Evolutionary conservation across 2,329 filamentous ascomycete species (phyloP), one percentile per base, ranked within the genome.

Genomic region (Ophiocordyceps unilateralis): DNA sequence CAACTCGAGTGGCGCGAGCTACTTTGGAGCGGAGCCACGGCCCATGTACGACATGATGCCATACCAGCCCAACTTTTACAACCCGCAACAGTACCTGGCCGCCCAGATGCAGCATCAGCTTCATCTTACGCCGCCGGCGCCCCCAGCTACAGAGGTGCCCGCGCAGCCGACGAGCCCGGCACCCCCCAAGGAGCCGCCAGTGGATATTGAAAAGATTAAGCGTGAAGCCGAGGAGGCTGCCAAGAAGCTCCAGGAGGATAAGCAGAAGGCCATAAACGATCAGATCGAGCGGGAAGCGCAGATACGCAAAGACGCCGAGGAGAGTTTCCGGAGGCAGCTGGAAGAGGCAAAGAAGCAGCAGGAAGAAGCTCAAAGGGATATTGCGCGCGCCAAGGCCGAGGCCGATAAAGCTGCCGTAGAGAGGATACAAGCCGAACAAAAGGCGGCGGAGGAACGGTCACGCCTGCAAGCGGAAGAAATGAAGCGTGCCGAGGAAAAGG

Each of bases 201-300:
- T 54, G 24, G 72, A 81, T 43, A 67, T 71, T 2, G 72, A 81
- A 44, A 76, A 76, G 51, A 64, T 80, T 47, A 65, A 65, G n/a
- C 68, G 80, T 44, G 70, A 79, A 47, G 68, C 74, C 47, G 70
- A 81, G 50, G 58, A 83, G 15, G 65, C 68, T 12, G 59, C 61
- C 10, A 63, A 73, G 38, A 66, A 73, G 47, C 61, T 58, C 4
- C 64, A 64, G 24, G 59, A 68, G 44, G 66, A 64, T 24, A 62
- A 58, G 47, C 63, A 61, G 46, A 68, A 67, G 42, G 66, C 65
- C 11, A 64, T 62, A 10, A 63, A 67, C 28, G 64, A 59, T 50
- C 61, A 65, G 44, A 58, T 58, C 5, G 64, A 67, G 41, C 47
- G 66, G 1, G 67, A 72, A 46, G 59, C 58, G 11, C 61, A 64